Evolutionary conservation across 2,329 filamentous ascomycete species (phyloP).

Genomic region (Aspergillus piperis): DNA sequence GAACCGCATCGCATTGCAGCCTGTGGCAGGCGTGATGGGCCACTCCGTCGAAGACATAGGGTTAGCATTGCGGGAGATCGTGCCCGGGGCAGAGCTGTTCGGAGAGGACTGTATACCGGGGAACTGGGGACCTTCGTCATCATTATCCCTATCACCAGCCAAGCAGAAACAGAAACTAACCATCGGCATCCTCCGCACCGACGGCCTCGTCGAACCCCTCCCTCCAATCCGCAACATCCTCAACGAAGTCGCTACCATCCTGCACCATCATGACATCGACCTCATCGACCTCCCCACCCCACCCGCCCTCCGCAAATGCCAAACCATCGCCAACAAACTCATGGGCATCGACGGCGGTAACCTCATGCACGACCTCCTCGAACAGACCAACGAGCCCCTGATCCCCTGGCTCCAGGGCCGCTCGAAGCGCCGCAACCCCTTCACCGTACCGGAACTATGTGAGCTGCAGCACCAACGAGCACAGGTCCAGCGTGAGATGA

Average conservation of each 20-base stretch:
- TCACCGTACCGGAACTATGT: slow-evolving; percentile 51
- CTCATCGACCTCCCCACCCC: slow-evolving; percentile 61
- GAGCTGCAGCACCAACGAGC: slow-evolving; percentile 56
- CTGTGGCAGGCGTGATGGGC: slow-evolving; percentile 46
- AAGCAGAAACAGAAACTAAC: slow-evolving; percentile 33
- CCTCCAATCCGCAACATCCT: slow-evolving; percentile 44
- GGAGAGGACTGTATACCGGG: slow-evolving; percentile 49
- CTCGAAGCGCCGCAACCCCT: slow-evolving; percentile 51
- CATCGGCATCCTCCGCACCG: slow-evolving; percentile 46
- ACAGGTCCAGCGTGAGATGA: slow-evolving; percentile 57
- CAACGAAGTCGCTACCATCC: slow-evolving; percentile 38
- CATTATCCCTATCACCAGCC: slow-evolving; percentile 22
- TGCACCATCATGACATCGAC: slow-evolving; percentile 51
- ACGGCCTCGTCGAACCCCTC: slow-evolving; percentile 40
- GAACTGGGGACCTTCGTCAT: slow-evolving; percentile 35
- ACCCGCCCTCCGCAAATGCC: slow-evolving; percentile 54
- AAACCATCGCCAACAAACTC: slow-evolving; percentile 59
- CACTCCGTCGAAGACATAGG: slow-evolving; percentile 43
- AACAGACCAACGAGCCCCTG: slow-evolving; percentile 57
- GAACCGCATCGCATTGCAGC: slow-evolving; percentile 54
- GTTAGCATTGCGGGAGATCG: slow-evolving; percentile 53
- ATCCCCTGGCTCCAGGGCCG: slow-evolving; percentile 61
- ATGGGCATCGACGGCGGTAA: slow-evolving; percentile 61
- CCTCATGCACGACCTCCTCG: slow-evolving; percentile 59
- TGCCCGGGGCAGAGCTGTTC: slow-evolving; percentile 57